Evolutionary conservation across 441 rosid genomes (phyloP).

Genomic region (Populus hybrid): DNA sequence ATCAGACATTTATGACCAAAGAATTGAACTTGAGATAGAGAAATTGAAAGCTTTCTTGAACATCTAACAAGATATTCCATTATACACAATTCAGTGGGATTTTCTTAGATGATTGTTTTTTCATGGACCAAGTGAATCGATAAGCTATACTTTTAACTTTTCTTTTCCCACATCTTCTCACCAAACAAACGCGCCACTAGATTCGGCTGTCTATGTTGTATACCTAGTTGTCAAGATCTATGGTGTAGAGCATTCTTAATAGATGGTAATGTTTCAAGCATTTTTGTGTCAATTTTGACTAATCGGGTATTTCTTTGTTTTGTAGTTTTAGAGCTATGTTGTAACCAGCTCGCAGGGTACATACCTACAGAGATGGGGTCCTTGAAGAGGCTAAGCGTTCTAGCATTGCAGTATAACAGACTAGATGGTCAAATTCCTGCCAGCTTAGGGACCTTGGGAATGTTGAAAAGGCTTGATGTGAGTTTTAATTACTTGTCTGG

Average conservation of each 20-base stretch:
- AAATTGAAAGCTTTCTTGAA: not conserved
- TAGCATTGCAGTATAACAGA: constrained; percentile 66
- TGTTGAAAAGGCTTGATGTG: constrained; percentile 61
- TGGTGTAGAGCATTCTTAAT: not conserved
- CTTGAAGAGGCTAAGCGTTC: constrained; percentile 55
- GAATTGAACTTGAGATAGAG: not conserved
- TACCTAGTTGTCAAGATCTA: not conserved
- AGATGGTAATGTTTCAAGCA: not conserved
- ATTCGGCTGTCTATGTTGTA: not conserved
- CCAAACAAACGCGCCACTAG: not conserved
- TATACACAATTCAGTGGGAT: not conserved
- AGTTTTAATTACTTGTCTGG: constrained; percentile 60
- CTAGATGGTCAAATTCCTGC: constrained; percentile 52
- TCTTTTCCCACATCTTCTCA: not conserved
- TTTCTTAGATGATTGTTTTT: not conserved
- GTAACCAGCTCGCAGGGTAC: constrained; percentile 67
- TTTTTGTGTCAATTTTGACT: not conserved
- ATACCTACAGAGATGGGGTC: constrained; percentile 57
- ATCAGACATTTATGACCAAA: not conserved
- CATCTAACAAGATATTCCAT: not conserved
- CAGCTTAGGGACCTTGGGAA: constrained; percentile 49
- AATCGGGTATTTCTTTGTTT: constrained; percentile 14
- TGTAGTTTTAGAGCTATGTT: constrained; percentile 76
- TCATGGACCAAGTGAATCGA: not conserved
- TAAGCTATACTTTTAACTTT: not conserved